A percentile compares a stretch with the other conserved stretches of the same genome.
These are phyloP conservation scores for Durusdinium trenchii DNA, from an alignment of 73 alveolate species.

Conservation along the genomic window DNA sequence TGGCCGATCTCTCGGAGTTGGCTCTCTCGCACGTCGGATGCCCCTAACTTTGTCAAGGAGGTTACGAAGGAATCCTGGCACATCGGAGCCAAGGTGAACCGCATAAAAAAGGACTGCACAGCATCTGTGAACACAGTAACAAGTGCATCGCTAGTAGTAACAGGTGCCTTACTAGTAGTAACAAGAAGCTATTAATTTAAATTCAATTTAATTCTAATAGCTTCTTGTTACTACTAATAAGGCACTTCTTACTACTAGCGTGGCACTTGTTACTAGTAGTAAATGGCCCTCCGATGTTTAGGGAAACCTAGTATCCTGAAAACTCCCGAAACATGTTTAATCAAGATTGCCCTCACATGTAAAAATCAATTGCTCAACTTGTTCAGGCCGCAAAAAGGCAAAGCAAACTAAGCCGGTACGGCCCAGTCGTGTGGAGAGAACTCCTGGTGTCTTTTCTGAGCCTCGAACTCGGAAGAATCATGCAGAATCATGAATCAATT, in stretches of 20 bases:
- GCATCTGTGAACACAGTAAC: not conserved
- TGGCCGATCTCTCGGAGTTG: constrained; percentile 32
- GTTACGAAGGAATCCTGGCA: constrained; percentile 55
- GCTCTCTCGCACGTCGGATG: not conserved
- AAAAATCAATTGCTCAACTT: not conserved
- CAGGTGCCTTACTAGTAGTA: not conserved
- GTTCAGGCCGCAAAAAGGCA: not conserved
- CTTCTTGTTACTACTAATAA: not conserved
- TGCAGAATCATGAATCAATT: too few species aligned
- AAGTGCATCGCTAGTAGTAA: not conserved
- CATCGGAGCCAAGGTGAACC: not conserved
- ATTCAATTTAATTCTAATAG: not conserved
- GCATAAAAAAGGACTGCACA: not conserved
- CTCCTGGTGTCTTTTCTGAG: constrained; percentile 56
- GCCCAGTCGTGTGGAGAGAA: constrained; percentile 73
- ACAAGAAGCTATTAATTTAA: not conserved
- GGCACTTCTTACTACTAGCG: not conserved
- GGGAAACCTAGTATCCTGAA: too few species aligned
- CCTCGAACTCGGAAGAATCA: not conserved
- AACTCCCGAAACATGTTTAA: not conserved
- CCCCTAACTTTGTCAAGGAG: constrained; percentile 14
- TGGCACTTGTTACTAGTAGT: not conserved
- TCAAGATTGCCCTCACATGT: not conserved
- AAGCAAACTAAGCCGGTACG: not conserved
- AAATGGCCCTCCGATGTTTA: too few species aligned